These are phyloP conservation scores for Clausena lansium DNA, from an alignment of 345 rosid genomes.

Conservation along the genomic window DNA sequence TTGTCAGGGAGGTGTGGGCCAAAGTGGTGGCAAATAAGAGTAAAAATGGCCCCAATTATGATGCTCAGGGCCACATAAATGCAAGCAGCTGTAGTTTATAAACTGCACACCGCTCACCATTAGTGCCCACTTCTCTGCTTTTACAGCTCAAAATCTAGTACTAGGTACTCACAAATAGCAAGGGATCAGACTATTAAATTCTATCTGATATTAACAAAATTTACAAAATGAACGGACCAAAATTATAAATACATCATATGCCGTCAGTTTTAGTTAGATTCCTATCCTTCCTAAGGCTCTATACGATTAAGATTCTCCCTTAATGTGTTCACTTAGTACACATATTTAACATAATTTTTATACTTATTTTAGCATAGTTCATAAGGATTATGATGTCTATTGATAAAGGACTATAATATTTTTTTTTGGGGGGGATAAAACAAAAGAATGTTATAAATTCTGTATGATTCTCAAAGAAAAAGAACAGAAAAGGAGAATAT, in stretches of 20 bases:
- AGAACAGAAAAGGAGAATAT: too few relatives aligned
- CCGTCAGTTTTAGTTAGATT: background rate
- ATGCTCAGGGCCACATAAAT: constrained; percentile 3
- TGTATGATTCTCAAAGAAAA: background rate
- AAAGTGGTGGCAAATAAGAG: constrained; percentile 1
- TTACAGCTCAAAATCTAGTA: background rate
- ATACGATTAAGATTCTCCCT: background rate
- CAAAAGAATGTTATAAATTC: background rate
- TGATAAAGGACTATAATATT: background rate
- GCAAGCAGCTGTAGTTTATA: background rate
- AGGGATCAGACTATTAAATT: background rate
- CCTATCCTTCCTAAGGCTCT: background rate
- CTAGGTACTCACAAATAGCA: background rate
- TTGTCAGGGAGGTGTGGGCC: background rate
- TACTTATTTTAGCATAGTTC: background rate
- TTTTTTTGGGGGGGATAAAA: background rate
- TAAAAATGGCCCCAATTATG: background rate
- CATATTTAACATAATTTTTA: background rate
- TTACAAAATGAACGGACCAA: background rate
- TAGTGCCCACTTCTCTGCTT: background rate
- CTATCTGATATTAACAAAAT: background rate
- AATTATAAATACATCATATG: background rate
- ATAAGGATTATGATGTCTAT: background rate
- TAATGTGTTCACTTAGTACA: background rate
- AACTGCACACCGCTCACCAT: constrained; percentile 3